phyloP scores from a whole-genome alignment of 179 eudicot genomes.

The Beta corolliflora region DNA sequence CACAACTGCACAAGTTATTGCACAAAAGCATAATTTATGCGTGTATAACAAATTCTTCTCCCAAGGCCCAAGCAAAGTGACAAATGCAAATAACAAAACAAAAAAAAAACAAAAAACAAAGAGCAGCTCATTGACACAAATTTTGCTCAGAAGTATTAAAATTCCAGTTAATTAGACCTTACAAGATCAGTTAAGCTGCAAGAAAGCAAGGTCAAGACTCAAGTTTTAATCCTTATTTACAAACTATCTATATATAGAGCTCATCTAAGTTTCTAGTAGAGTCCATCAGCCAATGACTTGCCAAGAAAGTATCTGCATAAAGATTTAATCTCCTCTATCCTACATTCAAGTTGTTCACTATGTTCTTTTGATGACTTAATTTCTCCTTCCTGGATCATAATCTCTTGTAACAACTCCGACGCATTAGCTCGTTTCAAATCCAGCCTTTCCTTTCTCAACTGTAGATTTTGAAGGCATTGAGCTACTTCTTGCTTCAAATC shows the following conservation, averaged over 20 bases:
- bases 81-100: too few species aligned
- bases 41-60: too few species aligned
- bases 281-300: conserved; percentile 20
- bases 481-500: conserved; percentile 10
- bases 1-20: too few species aligned
- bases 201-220: not conserved
- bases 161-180: not conserved
- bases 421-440: not conserved
- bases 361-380: not conserved
- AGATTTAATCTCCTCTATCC: conserved; percentile 4
- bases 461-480: not conserved
- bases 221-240: too few species aligned
- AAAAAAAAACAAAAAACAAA: too few species aligned
- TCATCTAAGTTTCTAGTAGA: conserved; percentile 4
- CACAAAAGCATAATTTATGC: too few species aligned
- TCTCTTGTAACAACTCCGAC: not conserved
- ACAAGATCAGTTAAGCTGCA: not conserved
- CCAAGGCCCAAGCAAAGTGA: too few species aligned
- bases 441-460: not conserved
- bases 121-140: not conserved
- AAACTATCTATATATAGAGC: too few species aligned
- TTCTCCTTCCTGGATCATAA: conserved; percentile 1
- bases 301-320: not conserved
- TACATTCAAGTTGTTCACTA: not conserved
- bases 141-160: not conserved